These are phyloP conservation scores for Blumeriella jaapii DNA, from an alignment of 2,329 filamentous ascomycete genomes.

Conservation along the genomic window DNA sequence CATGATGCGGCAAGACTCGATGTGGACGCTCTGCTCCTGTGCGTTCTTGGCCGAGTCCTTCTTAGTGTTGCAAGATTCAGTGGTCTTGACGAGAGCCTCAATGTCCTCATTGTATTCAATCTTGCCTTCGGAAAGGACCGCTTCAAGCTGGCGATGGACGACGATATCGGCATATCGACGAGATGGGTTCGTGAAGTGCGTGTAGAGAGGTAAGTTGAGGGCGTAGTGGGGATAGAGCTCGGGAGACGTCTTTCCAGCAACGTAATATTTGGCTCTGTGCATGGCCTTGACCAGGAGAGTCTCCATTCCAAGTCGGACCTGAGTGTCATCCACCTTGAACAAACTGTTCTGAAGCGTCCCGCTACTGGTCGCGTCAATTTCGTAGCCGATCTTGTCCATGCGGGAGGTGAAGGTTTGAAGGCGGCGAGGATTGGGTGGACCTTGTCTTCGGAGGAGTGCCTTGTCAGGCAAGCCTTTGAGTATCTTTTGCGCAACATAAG, in stretches of 20 bases:
- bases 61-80: slow-evolving; percentile 95
- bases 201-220: slow-evolving; percentile 86
- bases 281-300: slow-evolving; percentile 90
- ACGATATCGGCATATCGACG: slow-evolving; percentile 91
- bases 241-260: slow-evolving; percentile 66
- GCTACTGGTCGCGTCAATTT: slow-evolving; percentile 81
- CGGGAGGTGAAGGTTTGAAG: slow-evolving; percentile 84
- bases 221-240: slow-evolving; percentile 81
- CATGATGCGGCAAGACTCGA: slow-evolving; percentile 93
- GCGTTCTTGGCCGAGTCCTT: slow-evolving; percentile 96
- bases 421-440: slow-evolving; percentile 73
- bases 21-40: slow-evolving; percentile 97
- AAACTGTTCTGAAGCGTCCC: slow-evolving; percentile 87
- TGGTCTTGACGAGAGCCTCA: slow-evolving; percentile 80
- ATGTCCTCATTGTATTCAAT: slow-evolving; percentile 82
- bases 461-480: slow-evolving; percentile 74
- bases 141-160: slow-evolving; percentile 88
- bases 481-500: slow-evolving; percentile 77
- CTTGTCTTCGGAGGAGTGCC: slow-evolving; percentile 80
- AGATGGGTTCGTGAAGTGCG: slow-evolving; percentile 92
- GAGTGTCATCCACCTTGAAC: slow-evolving; percentile 81
- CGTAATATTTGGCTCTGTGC: slow-evolving; percentile 91
- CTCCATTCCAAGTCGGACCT: slow-evolving; percentile 95
- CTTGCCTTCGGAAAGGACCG: slow-evolving; percentile 68
- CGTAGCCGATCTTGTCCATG: slow-evolving; percentile 83